These are phyloP conservation scores for Circinella umbellata DNA, from an alignment of 371 early-diverging fungal genomes.

Conservation along the genomic window DNA sequence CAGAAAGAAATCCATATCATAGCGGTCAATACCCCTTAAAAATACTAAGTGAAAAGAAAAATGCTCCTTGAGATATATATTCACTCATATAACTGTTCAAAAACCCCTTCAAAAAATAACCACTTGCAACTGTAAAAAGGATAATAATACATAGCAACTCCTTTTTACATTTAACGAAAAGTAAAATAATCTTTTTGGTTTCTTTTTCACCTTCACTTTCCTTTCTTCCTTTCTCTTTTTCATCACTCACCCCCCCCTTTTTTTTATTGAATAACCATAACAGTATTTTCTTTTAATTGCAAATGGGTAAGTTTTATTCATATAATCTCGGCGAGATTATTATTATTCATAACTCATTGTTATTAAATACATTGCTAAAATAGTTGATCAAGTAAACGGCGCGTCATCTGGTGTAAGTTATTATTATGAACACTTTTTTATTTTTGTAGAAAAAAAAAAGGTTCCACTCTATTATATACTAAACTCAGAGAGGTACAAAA, in stretches of 20 bases:
- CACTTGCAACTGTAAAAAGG: background rate
- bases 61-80: background rate
- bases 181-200: background rate
- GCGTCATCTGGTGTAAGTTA: slow-evolving; percentile 29
- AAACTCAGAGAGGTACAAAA: too few relatives aligned
- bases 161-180: slow-evolving; percentile 1
- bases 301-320: slow-evolving; percentile 10
- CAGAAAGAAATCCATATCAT: background rate
- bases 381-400: slow-evolving; percentile 25
- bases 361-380: too few relatives aligned
- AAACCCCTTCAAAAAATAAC: slow-evolving; percentile 1
- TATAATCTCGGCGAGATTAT: background rate
- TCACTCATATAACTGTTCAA: background rate
- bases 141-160: background rate
- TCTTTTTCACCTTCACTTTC: slow-evolving; percentile 5
- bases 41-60: background rate
- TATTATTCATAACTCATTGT: background rate
- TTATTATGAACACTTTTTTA: background rate
- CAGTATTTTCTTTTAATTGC: background rate
- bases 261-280: background rate
- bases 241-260: slow-evolving; percentile 9
- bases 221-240: slow-evolving; percentile 11
- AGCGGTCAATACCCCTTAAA: too few relatives aligned
- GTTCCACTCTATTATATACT: too few relatives aligned
- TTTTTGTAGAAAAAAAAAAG: background rate